A percentile compares a stretch with the other conserved stretches of the same genome.
These are phyloP conservation scores for Colletotrichum nymphaeae DNA, from an alignment of 2,329 filamentous ascomycete genomes.

Conservation along the genomic window DNA sequence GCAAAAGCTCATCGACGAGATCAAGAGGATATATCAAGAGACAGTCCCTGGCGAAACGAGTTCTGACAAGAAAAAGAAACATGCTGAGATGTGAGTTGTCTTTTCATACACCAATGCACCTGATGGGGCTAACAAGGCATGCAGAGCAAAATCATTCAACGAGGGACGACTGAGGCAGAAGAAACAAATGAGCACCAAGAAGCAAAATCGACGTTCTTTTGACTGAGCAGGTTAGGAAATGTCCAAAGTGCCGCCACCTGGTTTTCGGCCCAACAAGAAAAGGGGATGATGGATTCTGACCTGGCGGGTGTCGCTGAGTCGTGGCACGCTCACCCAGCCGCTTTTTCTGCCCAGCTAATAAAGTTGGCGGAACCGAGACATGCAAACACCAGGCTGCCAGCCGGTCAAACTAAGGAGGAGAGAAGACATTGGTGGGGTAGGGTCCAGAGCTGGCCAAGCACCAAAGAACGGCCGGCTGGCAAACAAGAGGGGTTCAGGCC, in stretches of 20 bases:
- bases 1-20: conserved; percentile 59
- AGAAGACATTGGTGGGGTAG: neutral
- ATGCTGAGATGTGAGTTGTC: conserved; percentile 57
- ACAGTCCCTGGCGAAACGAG: conserved; percentile 60
- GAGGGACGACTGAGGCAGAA: conserved; percentile 58
- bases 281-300: neutral
- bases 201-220: conserved; percentile 45
- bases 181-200: conserved; percentile 62
- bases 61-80: conserved; percentile 59
- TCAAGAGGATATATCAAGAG: conserved; percentile 59
- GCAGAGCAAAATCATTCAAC: conserved; percentile 59
- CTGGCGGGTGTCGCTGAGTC: neutral
- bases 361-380: conserved; percentile 15
- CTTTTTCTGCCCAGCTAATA: neutral
- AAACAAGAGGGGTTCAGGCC: neutral
- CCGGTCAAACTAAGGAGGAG: conserved; percentile 1
- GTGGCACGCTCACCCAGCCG: neutral
- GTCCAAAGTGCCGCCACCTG: neutral
- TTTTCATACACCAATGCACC: conserved; percentile 20
- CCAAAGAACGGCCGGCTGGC: neutral
- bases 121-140: conserved; percentile 6
- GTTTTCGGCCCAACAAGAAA: neutral
- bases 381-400: neutral
- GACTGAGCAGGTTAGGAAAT: neutral
- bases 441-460: neutral